phyloP scores from a whole-genome alignment of 345 rosid genomes.

The Trapa bicornis region DNA sequence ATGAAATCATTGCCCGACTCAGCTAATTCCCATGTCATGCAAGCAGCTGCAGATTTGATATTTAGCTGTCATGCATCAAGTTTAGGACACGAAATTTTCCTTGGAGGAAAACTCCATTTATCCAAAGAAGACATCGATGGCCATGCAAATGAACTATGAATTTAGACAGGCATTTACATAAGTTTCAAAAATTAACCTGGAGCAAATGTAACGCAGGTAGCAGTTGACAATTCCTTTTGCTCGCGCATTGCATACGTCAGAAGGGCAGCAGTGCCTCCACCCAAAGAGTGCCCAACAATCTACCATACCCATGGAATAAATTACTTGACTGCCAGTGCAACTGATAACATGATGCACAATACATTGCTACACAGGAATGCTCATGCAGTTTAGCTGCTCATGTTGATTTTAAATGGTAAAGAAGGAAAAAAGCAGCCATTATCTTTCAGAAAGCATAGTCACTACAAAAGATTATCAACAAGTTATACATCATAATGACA shows the following conservation, averaged over 20 bases:
- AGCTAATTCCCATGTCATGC: constrained; percentile 97
- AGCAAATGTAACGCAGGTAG: constrained; percentile 76
- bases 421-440: too few species aligned
- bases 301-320: constrained; percentile 16
- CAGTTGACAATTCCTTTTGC: constrained; percentile 50
- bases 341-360: neutral
- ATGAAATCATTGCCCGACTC: constrained; percentile 77
- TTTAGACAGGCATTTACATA: neutral
- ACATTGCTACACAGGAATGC: neutral
- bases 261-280: constrained; percentile 94
- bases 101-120: neutral
- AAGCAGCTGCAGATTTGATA: constrained; percentile 48
- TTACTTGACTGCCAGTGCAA: neutral
- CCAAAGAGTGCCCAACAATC: constrained; percentile 93
- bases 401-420: too few species aligned
- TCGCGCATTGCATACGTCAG: constrained; percentile 74
- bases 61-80: neutral
- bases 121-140: neutral
- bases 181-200: constrained; percentile 44
- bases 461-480: too few species aligned
- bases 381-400: too few species aligned
- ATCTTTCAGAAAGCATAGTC: too few species aligned
- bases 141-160: too few species aligned
- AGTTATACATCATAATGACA: too few species aligned
- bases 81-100: neutral